Evolutionary conservation across 164 flowering plant species (phyloP), one percentile per base, ranked within the genome.

Genomic region (Sextonia rubra): DNA sequence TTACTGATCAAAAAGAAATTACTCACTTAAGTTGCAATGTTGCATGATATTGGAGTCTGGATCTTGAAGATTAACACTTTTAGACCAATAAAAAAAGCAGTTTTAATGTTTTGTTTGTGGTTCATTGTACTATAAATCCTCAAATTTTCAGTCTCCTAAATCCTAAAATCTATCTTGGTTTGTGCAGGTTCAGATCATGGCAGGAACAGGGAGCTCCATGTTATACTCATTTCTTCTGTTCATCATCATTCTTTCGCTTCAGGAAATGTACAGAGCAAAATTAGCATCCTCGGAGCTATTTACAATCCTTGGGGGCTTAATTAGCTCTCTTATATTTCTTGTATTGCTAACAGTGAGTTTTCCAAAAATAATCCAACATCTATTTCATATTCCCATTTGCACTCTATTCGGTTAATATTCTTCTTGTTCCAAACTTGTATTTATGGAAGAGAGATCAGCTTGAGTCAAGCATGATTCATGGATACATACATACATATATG

Each of bases 231-330:
- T 89, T 66, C 90, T 94, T 64, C 79, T 92, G 29, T 92, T 91
- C 72, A 69, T 79, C 23, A 89, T 86, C 72, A 86, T 86, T 72
- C 95, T 92, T 24, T 94, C 99, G 3, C 89, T 92, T 66, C 92
- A 94, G 80, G 91, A 87, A 74, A 82, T 91, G 88, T 91, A 91
- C 68, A 81, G 95, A 78, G 90, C 80, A 37, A 92, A 91, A 81
- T 80, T 94, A 77, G 99, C 97, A 62, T 92, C 99, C 0, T 72
- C 97, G 0, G 99, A 94, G 86, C 70, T 91, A 55, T 90, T 87
- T 58, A 94, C 99, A 14, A 94, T 94, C 61, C 89, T 94, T 71
- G 97, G 99, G 64, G 99, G 98, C 22, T 92, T 94, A 82, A 81
- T 75, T 44, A 92, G 97, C 79, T 91, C 98, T 65, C 85, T 92